Evolutionary conservation across 1,284 basidiomycete genomes (phyloP).

Genomic region (Ganoderma lingzhi): DNA sequence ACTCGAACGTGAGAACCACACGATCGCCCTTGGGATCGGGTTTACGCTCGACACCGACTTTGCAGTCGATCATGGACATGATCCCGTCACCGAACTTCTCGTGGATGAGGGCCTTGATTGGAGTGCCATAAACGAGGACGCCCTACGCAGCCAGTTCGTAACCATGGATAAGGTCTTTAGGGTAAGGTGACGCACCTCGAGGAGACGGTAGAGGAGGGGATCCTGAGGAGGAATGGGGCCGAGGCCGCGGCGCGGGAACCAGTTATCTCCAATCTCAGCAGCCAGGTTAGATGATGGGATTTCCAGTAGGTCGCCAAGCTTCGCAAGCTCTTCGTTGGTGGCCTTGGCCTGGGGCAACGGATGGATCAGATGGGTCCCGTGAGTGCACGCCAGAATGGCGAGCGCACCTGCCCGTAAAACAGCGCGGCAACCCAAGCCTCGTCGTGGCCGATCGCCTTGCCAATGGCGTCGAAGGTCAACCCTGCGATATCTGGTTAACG

Average conservation of each 20-base stretch:
- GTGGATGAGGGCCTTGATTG: slow-evolving; percentile 87
- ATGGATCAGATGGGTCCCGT: slow-evolving; percentile 1
- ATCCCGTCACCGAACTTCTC: slow-evolving; percentile 95
- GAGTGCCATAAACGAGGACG: slow-evolving; percentile 83
- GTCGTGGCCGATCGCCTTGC: slow-evolving; percentile 73
- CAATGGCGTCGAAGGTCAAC: slow-evolving; percentile 79
- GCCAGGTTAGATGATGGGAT: slow-evolving; percentile 51
- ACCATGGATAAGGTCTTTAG: neutral
- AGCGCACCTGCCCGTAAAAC: slow-evolving; percentile 82
- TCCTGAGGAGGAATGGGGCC: slow-evolving; percentile 78
- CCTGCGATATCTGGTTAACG: slow-evolving; percentile 47
- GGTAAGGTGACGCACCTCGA: slow-evolving; percentile 64
- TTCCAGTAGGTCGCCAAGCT: slow-evolving; percentile 61
- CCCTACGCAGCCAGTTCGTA: slow-evolving; percentile 48
- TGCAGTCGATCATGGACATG: slow-evolving; percentile 92
- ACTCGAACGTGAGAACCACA: slow-evolving; percentile 86
- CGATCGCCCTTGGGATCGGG: slow-evolving; percentile 85
- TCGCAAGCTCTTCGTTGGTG: slow-evolving; percentile 62
- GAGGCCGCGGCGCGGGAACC: slow-evolving; percentile 78
- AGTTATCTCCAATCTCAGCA: slow-evolving; percentile 65
- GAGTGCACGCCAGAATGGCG: neutral
- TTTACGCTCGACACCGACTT: slow-evolving; percentile 77
- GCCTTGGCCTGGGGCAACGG: slow-evolving; percentile 68
- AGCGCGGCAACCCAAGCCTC: slow-evolving; percentile 91
- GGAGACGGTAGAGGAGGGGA: slow-evolving; percentile 86